Evolutionary conservation across 2,329 filamentous ascomycete species (phyloP), one percentile per base, ranked within the genome.

Genomic region (Arthroderma sp.): DNA sequence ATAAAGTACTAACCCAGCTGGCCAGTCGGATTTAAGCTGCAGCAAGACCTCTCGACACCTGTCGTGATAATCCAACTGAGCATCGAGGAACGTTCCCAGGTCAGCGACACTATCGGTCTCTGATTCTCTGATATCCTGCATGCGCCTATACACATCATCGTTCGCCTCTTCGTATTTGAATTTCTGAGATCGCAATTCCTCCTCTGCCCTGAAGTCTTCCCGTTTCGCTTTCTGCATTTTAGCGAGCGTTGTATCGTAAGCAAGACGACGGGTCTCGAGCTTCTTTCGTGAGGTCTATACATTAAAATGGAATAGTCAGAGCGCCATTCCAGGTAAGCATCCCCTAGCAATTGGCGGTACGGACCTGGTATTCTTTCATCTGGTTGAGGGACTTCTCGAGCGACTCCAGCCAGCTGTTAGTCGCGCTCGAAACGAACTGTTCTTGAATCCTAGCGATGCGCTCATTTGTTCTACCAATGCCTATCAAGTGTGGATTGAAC

Each of bases 311-410:
- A 2, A 4, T 15, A 53, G 51, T 62, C 57, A 33, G 38, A 29
- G 34, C 22, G 22, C 39, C 15, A 22, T 22, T 22, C 3, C 15
- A 22, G 45, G 47, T 40, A 49, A 32, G 39, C 42, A 42, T 38
- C 36, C 22, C 32, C 31, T 33, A 40, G 47, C 38, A 45, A 36
- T 7, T 29, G 36, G 47, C 55, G 49, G 57, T 15, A 61, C 74
- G 44, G 72, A 89, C 84, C 74, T 95, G 87, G 57, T 94, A 96
- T 59, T 96, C 91, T 63, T 94, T 95, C 85, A 96, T 89, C 74
- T 94, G 91, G 32, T 85, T 81, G 43, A 94, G 66, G 28, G 83
- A 93, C 52, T 87, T 74, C 62, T 96, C 89, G 22, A 94, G 70
- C n/a, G 84, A 87, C 61, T 95, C 87, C 47, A 94, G 72, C 89